Conservation (phyloP, 306 rosid species). For the Castanea crenata region DNA sequence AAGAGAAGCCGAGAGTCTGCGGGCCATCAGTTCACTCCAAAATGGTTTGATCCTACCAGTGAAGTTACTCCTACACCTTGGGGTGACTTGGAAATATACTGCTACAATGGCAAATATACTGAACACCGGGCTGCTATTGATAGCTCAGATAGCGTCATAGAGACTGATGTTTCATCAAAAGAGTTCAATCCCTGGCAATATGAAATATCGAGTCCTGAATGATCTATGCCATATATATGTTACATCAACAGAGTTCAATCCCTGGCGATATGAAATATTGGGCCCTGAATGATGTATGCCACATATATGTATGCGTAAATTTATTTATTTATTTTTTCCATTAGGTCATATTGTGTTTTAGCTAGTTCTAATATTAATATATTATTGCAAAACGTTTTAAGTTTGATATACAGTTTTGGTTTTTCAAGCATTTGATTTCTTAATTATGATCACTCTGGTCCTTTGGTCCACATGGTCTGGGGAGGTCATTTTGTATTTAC, state of each 20-base stretch:
- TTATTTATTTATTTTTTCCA: too few relatives aligned
- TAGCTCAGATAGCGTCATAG: constrained; percentile 40
- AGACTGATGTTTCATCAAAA: constrained; percentile 30
- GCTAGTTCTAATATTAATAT: constrained; percentile 15
- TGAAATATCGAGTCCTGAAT: constrained; percentile 40
- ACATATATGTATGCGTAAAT: not conserved
- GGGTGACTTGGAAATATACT: constrained; percentile 79
- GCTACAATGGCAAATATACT: constrained; percentile 63
- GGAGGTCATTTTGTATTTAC: not conserved
- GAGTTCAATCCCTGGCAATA: constrained; percentile 86
- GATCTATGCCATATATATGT: constrained; percentile 1
- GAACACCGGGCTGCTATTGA: constrained; percentile 54
- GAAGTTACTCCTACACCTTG: constrained; percentile 71
- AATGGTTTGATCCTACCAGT: constrained; percentile 69
- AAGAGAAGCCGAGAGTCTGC: constrained; percentile 59
- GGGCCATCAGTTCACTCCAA: constrained; percentile 54
- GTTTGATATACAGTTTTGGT: not conserved
- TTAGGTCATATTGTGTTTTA: not conserved
- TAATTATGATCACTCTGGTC: not conserved
- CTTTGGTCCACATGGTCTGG: not conserved
- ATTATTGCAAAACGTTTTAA: not conserved
- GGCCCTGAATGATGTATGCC: constrained; percentile 31
- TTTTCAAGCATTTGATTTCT: constrained; percentile 23
- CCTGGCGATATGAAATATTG: constrained; percentile 62
- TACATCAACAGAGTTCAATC: constrained; percentile 58